A percentile compares a stretch with the other conserved stretches of the same genome.
phyloP scores from a whole-genome alignment of 768 basidiomycete species.

The Kwoniella bestiolae region DNA sequence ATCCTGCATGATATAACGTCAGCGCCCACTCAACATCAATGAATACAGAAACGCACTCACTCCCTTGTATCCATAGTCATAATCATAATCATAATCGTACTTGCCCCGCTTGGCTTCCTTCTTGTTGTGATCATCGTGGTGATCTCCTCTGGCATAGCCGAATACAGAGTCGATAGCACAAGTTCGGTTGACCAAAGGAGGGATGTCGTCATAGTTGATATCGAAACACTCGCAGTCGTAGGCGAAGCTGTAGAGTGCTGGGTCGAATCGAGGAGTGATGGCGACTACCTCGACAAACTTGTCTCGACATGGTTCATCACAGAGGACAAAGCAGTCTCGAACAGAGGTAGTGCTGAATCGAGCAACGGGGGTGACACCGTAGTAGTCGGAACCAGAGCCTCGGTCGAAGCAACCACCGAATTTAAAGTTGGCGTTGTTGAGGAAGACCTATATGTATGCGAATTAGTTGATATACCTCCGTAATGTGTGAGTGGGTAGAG shows the following conservation, averaged over 20 bases:
- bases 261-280: constrained; percentile 19
- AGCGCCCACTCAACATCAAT: too few species aligned
- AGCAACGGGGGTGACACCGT: constrained; percentile 9
- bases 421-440: constrained; percentile 14
- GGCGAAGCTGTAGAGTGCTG: constrained; percentile 13
- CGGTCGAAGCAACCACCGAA: constrained; percentile 19
- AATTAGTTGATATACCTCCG: neutral
- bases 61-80: constrained; percentile 2
- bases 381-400: neutral
- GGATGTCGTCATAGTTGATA: neutral
- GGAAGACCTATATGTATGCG: constrained; percentile 7
- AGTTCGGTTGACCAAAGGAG: constrained; percentile 8
- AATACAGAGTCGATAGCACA: constrained; percentile 18
- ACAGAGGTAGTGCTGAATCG: constrained; percentile 15
- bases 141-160: constrained; percentile 1
- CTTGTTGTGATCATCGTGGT: constrained; percentile 9
- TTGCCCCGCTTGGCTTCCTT: constrained; percentile 7
- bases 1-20: neutral
- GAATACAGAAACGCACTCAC: neutral
- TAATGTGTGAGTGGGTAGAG: neutral
- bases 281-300: constrained; percentile 13
- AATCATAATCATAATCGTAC: constrained; percentile 12
- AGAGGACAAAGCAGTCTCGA: constrained; percentile 18
- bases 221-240: constrained; percentile 17
- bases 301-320: constrained; percentile 18